Percentiles rank a stretch among this genome's conserved stretches.
Conservation (phyloP, 2,329 filamentous ascomycete genomes). For the Curvularia sp. region DNA sequence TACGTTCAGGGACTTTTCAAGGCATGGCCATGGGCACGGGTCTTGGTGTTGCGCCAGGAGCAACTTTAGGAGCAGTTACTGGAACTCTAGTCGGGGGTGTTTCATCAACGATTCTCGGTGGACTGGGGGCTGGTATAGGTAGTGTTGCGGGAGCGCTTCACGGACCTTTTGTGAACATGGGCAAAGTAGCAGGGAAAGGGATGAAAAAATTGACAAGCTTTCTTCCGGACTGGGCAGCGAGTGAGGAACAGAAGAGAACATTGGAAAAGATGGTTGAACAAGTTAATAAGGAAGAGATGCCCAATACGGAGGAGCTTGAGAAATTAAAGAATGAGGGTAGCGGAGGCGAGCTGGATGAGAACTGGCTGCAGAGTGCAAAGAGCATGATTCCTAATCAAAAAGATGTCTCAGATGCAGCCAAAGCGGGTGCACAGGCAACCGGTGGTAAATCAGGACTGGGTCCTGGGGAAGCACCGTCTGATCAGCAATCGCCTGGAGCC, state of each 20-base stretch:
- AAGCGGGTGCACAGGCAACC: slow-evolving; percentile 5
- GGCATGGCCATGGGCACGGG: slow-evolving; percentile 35
- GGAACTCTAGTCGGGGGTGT: slow-evolving; percentile 33
- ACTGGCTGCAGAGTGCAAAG: slow-evolving; percentile 21
- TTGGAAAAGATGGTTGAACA: slow-evolving; percentile 33
- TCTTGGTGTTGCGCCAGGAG: slow-evolving; percentile 31
- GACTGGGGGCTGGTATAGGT: slow-evolving; percentile 30
- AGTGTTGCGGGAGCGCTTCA: slow-evolving; percentile 28
- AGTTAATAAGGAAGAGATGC: slow-evolving; percentile 26
- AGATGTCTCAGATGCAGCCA: slow-evolving; percentile 6
- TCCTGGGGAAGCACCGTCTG: background rate
- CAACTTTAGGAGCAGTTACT: slow-evolving; percentile 28
- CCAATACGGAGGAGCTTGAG: slow-evolving; percentile 26
- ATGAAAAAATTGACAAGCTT: slow-evolving; percentile 27
- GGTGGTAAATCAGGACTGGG: slow-evolving; percentile 6
- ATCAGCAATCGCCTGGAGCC: background rate
- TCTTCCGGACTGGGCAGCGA: slow-evolving; percentile 27
- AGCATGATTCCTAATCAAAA: slow-evolving; percentile 21
- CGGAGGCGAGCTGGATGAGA: slow-evolving; percentile 16
- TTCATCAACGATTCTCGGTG: slow-evolving; percentile 28
- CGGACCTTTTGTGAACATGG: slow-evolving; percentile 25
- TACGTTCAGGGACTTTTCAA: slow-evolving; percentile 34
- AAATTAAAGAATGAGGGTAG: slow-evolving; percentile 22
- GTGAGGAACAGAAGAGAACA: slow-evolving; percentile 28
- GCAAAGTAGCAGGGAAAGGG: slow-evolving; percentile 26